These are phyloP conservation scores for Lipomyces mesembrius DNA, from an alignment of 805 yeast species.

Conservation along the genomic window DNA sequence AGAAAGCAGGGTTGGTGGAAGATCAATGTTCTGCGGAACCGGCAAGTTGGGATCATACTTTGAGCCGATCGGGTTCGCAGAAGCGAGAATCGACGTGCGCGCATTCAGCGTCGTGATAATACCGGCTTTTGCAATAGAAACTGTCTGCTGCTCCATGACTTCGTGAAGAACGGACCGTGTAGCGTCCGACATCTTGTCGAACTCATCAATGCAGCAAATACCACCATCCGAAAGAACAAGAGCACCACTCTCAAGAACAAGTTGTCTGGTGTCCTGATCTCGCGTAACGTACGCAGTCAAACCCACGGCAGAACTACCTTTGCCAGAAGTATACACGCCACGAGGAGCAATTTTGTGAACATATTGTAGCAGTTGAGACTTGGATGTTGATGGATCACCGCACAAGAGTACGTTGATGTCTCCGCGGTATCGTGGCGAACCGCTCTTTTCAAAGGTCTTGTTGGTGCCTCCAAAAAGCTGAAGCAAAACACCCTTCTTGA, in stretches of 20 bases:
- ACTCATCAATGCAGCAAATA: conserved; percentile 97
- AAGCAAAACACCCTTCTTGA: conserved; percentile 88
- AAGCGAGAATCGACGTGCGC: conserved; percentile 91
- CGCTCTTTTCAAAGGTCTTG: conserved; percentile 85
- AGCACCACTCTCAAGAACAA: conserved; percentile 95
- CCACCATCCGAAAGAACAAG: conserved; percentile 96
- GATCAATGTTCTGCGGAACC: conserved; percentile 91
- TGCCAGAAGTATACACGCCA: conserved; percentile 97
- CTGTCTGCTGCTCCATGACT: conserved; percentile 99
- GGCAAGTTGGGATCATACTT: conserved; percentile 94
- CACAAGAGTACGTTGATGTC: conserved; percentile 89
- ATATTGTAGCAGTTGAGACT: conserved; percentile 90
- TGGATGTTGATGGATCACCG: conserved; percentile 98
- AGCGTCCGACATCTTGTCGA: conserved; percentile 94
- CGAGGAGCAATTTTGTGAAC: conserved; percentile 98
- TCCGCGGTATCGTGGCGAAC: conserved; percentile 82
- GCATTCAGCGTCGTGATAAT: conserved; percentile 96
- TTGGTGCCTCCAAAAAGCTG: conserved; percentile 97
- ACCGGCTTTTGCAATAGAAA: conserved; percentile 97
- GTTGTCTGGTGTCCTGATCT: conserved; percentile 89
- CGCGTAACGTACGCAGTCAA: conserved; percentile 95
- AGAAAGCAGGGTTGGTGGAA: conserved; percentile 94
- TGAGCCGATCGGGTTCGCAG: conserved; percentile 96
- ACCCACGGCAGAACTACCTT: conserved; percentile 99
- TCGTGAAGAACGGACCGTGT: conserved; percentile 95